These are phyloP conservation scores for Polygonum maritimum DNA, from an alignment of 148 eudicot genomes.

Conservation along the genomic window DNA sequence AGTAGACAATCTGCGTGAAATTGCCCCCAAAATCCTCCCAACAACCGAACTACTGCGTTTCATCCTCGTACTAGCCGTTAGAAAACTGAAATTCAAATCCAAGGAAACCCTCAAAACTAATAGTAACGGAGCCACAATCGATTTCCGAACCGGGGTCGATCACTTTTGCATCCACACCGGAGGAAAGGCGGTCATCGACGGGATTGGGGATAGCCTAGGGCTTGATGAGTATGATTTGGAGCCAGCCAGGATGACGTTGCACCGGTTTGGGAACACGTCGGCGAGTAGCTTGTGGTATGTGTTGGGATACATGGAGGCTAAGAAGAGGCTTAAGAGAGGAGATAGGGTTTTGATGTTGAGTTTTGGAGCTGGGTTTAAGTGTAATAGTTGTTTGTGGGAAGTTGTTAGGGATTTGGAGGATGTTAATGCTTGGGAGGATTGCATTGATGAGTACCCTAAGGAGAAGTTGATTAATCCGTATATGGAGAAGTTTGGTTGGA, in stretches of 20 bases:
- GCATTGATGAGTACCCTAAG: slow-evolving; percentile 37
- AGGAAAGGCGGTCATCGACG: slow-evolving; percentile 55
- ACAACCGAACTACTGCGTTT: slow-evolving; percentile 34
- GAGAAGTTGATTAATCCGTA: slow-evolving; percentile 35
- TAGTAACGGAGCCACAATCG: slow-evolving; percentile 9
- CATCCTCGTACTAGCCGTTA: slow-evolving; percentile 11
- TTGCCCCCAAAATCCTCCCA: slow-evolving; percentile 54
- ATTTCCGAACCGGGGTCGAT: slow-evolving; percentile 36
- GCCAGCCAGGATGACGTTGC: slow-evolving; percentile 58
- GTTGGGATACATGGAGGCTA: slow-evolving; percentile 48
- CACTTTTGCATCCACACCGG: slow-evolving; percentile 51
- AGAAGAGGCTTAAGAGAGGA: slow-evolving; percentile 40
- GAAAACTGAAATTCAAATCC: neutral
- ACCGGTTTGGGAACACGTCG: slow-evolving; percentile 50
- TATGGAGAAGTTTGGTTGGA: slow-evolving; percentile 54
- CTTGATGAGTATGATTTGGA: slow-evolving; percentile 30
- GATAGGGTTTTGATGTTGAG: slow-evolving; percentile 42
- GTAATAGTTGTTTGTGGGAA: slow-evolving; percentile 69
- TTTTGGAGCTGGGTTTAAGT: slow-evolving; percentile 57
- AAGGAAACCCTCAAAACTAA: neutral
- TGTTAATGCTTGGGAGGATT: slow-evolving; percentile 46
- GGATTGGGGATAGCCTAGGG: slow-evolving; percentile 28
- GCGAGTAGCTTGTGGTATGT: slow-evolving; percentile 57
- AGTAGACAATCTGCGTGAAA: slow-evolving; percentile 36
- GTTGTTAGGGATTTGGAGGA: slow-evolving; percentile 51